Conservation (phyloP, 805 yeast genomes). For the Wickerhamiella alocasiicola region DNA sequence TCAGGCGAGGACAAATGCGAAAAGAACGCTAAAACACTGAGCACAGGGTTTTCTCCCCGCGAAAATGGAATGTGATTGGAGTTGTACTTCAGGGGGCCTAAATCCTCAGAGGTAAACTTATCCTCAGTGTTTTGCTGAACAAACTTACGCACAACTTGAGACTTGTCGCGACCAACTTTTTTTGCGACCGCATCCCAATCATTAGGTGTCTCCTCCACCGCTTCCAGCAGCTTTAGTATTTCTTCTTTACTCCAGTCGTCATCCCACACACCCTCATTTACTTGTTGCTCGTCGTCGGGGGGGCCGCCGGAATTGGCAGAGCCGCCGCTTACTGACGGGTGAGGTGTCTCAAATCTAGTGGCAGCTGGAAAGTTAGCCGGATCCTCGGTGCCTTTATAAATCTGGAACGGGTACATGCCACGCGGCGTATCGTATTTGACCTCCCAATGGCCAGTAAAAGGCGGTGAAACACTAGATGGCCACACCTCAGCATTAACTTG, state of each 20-base stretch:
- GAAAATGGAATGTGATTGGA: constrained; percentile 69
- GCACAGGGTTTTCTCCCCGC: constrained; percentile 81
- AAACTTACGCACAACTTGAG: constrained; percentile 70
- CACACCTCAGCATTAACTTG: constrained; percentile 73
- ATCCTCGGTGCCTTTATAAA: constrained; percentile 55
- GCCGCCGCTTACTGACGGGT: not conserved
- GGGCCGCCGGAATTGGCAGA: not conserved
- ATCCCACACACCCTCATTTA: not conserved
- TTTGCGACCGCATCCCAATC: constrained; percentile 74
- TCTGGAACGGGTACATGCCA: constrained; percentile 83
- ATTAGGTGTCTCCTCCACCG: constrained; percentile 46
- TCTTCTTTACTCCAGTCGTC: constrained; percentile 58
- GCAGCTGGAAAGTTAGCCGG: constrained; percentile 18
- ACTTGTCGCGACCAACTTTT: constrained; percentile 48
- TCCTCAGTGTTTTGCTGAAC: constrained; percentile 68
- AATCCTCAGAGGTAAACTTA: constrained; percentile 40
- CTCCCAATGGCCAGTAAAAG: constrained; percentile 62
- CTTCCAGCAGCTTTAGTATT: constrained; percentile 46
- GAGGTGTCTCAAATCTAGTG: not conserved
- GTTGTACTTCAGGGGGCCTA: constrained; percentile 70
- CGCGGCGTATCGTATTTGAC: constrained; percentile 80
- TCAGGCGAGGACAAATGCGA: constrained; percentile 76
- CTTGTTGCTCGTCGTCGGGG: constrained; percentile 15
- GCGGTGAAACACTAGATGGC: constrained; percentile 54
- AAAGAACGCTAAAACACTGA: constrained; percentile 83